Percentiles rank a stretch among this genome's conserved stretches.
Conservation (phyloP, 768 basidiomycete species). For the Lepiota brunneoincarnata region DNA sequence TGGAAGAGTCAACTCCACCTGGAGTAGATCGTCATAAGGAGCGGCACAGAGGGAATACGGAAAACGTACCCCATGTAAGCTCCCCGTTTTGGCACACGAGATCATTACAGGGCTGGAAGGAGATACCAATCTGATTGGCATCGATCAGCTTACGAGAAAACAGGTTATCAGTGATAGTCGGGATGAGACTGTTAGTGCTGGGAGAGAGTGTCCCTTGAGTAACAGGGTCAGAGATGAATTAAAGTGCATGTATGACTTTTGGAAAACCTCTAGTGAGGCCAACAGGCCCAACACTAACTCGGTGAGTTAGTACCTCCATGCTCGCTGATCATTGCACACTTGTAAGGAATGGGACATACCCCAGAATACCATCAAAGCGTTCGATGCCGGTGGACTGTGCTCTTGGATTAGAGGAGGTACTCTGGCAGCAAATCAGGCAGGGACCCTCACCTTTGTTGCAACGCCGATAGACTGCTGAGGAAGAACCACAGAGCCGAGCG, state of each 20-base stretch:
- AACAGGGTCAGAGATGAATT: not conserved
- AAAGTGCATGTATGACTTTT: not conserved
- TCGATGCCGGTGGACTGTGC: constrained; percentile 37
- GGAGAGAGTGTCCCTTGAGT: constrained; percentile 31
- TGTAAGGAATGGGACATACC: constrained; percentile 46
- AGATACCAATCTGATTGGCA: constrained; percentile 43
- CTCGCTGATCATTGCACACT: not conserved
- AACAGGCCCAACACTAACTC: constrained; percentile 54
- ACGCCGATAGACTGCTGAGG: constrained; percentile 63
- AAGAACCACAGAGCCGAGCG: constrained; percentile 48
- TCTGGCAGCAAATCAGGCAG: not conserved
- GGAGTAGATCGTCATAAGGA: constrained; percentile 2
- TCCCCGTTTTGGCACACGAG: constrained; percentile 41
- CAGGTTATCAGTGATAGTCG: constrained; percentile 59
- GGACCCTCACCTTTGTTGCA: constrained; percentile 34
- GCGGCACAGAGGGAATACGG: not conserved
- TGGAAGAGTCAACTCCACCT: constrained; percentile 44
- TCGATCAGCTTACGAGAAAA: constrained; percentile 38
- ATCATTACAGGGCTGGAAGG: constrained; percentile 46
- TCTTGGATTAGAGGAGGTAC: not conserved
- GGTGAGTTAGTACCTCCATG: not conserved
- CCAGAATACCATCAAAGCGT: constrained; percentile 63
- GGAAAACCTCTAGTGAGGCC: constrained; percentile 45
- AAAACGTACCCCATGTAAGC: constrained; percentile 45
- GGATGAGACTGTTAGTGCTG: constrained; percentile 29